Evolutionary conservation across 371 early-diverging fungal species (phyloP), one percentile per base, ranked within the genome.

Genomic region (Vairimorpha necatrix): DNA sequence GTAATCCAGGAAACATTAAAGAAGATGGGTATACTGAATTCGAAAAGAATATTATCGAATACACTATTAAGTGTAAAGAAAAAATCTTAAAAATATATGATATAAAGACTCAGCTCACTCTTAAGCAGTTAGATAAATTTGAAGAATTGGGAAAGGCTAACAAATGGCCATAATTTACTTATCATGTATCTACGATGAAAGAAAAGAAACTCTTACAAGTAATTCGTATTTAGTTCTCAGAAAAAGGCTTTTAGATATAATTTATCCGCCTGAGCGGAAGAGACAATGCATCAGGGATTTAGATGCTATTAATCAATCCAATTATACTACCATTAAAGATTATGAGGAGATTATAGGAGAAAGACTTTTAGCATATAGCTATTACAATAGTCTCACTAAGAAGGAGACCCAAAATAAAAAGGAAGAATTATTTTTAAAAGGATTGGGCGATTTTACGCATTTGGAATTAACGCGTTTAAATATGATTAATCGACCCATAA

Each of bases 381-480:
- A 11, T 20, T 9, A 16, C 22, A 16, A 20, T n/a, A 53, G 22
- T 4, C 22, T 53, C 6, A 11, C 13, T 6, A 53, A 53, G 6
- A 16, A 20, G 13, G 22, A 20, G 22, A 53, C 53, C 22, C 22
- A 53, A 11, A 53, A 53, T 53, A 53, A 53, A 53, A 16, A n/a
- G 9, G 53, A 6, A 53, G 53, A 53, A 53, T 6, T 20, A 53
- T 53, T 53, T 42, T 42, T 42, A 42, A 53, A 53, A n/a, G 53
- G n/a, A 53, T 53, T 53, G 22, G 53, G 53, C 13, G 53, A 53
- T 20, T 53, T n/a, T 24, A 53, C 53, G 16, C 53, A 53, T n/a
- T n/a, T 53, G 22, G 53, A 53, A 53, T 20, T 53, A 53, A 53
- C 53, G 20, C 9, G 22, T 6, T 4, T 53, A 9, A 53, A 53